phyloP scores from a whole-genome alignment of 768 basidiomycete species.

The Neoboletus subvelutipes region DNA sequence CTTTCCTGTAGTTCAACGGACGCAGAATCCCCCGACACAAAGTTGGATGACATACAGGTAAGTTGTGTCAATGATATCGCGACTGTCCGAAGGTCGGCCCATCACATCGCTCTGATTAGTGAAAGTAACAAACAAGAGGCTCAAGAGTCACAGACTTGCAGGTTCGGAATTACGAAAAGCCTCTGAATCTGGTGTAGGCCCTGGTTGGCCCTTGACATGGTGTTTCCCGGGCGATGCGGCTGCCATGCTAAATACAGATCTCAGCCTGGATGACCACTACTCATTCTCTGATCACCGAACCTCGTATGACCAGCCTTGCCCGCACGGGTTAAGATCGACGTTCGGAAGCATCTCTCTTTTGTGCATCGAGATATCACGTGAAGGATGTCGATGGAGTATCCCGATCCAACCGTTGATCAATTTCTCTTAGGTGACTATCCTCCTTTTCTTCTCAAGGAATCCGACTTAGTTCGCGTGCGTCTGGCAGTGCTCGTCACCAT shows the following conservation, averaged over 20 bases:
- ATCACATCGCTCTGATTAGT: background rate
- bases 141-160: background rate
- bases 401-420: background rate
- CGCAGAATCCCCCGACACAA: too few relatives aligned
- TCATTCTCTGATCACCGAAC: background rate
- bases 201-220: background rate
- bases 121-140: background rate
- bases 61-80: background rate
- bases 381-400: conserved; percentile 2
- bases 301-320: background rate
- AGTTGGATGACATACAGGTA: background rate
- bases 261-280: background rate
- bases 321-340: background rate
- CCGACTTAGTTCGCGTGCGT: background rate
- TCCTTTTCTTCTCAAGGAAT: background rate
- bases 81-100: background rate
- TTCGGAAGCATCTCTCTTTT: background rate
- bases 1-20: too few relatives aligned
- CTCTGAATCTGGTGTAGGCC: background rate
- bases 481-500: conserved; percentile 9
- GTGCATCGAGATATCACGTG: background rate
- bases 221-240: background rate
- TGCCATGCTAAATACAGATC: background rate
- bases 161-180: background rate
- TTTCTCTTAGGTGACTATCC: conserved; percentile 4